Evolutionary conservation across 2,329 filamentous ascomycete species (phyloP), one percentile per base, ranked within the genome.

Genomic region (Orbilia ellipsospora): DNA sequence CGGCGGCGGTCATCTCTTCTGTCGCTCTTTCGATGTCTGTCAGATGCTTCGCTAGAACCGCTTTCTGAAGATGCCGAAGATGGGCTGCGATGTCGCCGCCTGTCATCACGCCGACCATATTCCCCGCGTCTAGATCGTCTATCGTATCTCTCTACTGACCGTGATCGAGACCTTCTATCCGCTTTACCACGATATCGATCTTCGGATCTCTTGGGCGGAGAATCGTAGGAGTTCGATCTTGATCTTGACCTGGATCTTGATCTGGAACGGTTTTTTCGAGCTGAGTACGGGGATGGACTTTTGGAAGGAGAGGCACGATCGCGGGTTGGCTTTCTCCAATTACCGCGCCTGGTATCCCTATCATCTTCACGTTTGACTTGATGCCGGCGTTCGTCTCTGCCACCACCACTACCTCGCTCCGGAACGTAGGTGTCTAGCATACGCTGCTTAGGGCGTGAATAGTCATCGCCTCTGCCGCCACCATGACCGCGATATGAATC

Each of bases 391-490:
- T 77, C 73, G 73, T 66, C 65, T 42, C 73, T 20, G 44, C 66
- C 73, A 10, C 50, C 57, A n/a, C 56, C 72, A 64, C 78, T 74
- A 66, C 78, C 80, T 60, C 81, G 80, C 7, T 81, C 82, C n/a
- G 82, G 82, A 66, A 80, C 79, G 75, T 80, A 80, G 64, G 79
- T 80, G 75, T 80, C 79, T 70, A 78, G 69, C 68, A 79, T 64
- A 50, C 73, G 66, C 31, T 36, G 31, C 23, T 74, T 78, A 74
- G 82, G 83, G 42, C 81, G 81, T 66, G 81, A 81, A 66, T 80
- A 81, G 45, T 6, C 81, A 16, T 82, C 82, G 52, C 84, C 84
- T 60, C 83, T 83, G 16, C 83, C 84, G 77, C 84, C 78, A 61
- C 82, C 81, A 26, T 82, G 81, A 56, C 82, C 81, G 23, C 82